Evolutionary conservation across 2,329 filamentous ascomycete genomes (phyloP), one percentile per base, ranked within the genome.

Genomic region (Exophiala aquamarina): DNA sequence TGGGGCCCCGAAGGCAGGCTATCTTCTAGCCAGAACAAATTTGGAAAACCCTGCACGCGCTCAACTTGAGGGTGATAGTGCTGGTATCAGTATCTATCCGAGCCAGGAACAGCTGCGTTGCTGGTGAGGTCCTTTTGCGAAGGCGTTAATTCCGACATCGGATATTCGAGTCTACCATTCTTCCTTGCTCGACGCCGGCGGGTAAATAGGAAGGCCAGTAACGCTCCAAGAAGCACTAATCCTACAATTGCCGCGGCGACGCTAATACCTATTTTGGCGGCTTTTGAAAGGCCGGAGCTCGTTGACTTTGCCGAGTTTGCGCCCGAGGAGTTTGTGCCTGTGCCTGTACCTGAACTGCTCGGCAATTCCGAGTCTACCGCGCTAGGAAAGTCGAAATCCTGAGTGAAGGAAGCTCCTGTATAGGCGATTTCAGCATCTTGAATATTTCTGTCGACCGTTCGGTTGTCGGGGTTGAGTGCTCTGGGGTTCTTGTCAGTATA

Each of bases 381-480:
- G 34, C 6, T 29, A 4, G 47, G 47, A 34, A 49, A 49, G 4
- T 40, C 35, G 10, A 44, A 29, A 34, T 49, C 41, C 2, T 33
- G 17, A 7, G 36, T 41, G 20, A 18, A 44, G 6, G 41, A 23
- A 2, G 47, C 47, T 8, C 41, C 35, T 5, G 47, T 35, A 20
- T 39, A 49, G 1, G 47, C 47, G 35, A 49, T 44, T 20, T 44
- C 33, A 14, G 41, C 21, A 29, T 44, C 36, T 17, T 37, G 37
- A 17, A 41, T 41, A 34, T 44, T 40, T 6, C 15, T 31, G 18
- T 49, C 41, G n/a, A 44, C 34, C 5, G 47, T 40, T 2, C 32
- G 31, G 28, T 49, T 49, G 36, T 44, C 33, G 4, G 47, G 47
- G 23, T 49, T 49, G 41, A 49, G 41, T 2, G 44, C 47, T 35